A percentile compares a stretch with the other conserved stretches of the same genome.
Evolutionary conservation across 768 basidiomycete species (phyloP).

Genomic region (Boletus speciosus): DNA sequence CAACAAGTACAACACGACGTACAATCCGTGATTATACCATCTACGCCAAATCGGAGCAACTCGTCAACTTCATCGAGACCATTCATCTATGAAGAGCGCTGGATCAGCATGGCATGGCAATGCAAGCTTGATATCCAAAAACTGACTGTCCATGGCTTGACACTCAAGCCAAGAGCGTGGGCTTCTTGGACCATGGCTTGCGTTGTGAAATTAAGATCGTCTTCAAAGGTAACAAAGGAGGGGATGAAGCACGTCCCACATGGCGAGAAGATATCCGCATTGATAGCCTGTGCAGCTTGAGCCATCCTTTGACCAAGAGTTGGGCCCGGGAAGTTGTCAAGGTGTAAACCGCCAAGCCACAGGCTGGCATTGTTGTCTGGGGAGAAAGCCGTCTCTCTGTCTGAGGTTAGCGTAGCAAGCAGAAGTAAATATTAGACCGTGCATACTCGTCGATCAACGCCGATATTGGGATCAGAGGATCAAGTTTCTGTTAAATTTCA

Average conservation of each 20-base stretch:
- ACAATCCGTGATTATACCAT: conserved; percentile 80
- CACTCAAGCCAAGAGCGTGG: conserved; percentile 56
- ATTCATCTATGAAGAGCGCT: conserved; percentile 46
- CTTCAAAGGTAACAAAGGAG: conserved; percentile 40
- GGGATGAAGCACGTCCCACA: conserved; percentile 42
- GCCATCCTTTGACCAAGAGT: conserved; percentile 57
- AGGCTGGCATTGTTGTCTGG: conserved; percentile 47
- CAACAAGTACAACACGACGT: conserved; percentile 5
- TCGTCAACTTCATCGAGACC: conserved; percentile 58
- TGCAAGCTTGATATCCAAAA: neutral
- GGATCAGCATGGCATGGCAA: neutral
- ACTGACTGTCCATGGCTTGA: conserved; percentile 75
- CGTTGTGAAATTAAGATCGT: conserved; percentile 58
- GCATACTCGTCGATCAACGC: conserved; percentile 66
- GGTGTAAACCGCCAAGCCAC: conserved; percentile 67
- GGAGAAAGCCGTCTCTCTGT: conserved; percentile 40
- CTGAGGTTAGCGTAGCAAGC: neutral
- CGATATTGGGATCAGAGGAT: conserved; percentile 53
- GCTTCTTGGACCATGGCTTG: conserved; percentile 65
- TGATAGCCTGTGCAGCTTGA: conserved; percentile 63
- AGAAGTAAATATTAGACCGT: neutral
- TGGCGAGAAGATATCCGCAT: conserved; percentile 65
- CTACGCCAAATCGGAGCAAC: conserved; percentile 56
- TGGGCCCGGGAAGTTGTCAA: conserved; percentile 61
- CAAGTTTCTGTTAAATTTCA: conserved; percentile 41